A percentile compares a stretch with the other conserved stretches of the same genome.
Evolutionary conservation across 148 eudicot genomes (phyloP).

Genomic region (Arctostaphylos glauca): DNA sequence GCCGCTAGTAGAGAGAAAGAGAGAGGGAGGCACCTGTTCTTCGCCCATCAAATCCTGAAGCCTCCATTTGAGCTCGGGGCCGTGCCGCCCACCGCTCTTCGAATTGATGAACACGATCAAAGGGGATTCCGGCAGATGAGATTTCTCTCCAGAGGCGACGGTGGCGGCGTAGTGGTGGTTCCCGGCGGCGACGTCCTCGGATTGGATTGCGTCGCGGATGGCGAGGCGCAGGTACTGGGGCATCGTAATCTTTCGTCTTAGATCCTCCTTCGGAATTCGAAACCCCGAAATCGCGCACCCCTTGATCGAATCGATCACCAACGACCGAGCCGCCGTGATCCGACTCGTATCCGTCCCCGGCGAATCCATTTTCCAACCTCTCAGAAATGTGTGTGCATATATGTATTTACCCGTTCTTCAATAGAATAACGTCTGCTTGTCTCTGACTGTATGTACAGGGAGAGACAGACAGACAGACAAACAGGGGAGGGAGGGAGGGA

Average conservation of each 20-base stretch:
- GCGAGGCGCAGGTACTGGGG: too few relatives aligned
- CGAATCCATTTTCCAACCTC: too few relatives aligned
- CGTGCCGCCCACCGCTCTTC: conserved; percentile 89
- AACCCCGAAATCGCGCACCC: conserved; percentile 49
- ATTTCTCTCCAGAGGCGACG: conserved; percentile 30
- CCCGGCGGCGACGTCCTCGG: conserved; percentile 38
- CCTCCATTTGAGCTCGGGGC: conserved; percentile 60
- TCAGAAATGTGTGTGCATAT: too few relatives aligned
- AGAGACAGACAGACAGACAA: too few relatives aligned
- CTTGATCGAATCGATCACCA: conserved; percentile 56
- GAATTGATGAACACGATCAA: conserved; percentile 77
- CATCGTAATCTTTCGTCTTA: conserved; percentile 38
- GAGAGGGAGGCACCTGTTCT: conserved; percentile 60
- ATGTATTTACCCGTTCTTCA: too few relatives aligned
- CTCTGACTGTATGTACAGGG: too few relatives aligned
- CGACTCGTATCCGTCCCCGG: conserved; percentile 13
- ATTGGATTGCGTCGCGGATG: conserved; percentile 48
- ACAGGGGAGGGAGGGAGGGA: too few relatives aligned
- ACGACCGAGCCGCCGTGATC: conserved; percentile 45
- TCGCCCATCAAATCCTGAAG: conserved; percentile 75
- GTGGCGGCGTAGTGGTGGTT: conserved; percentile 19
- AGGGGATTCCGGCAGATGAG: conserved; percentile 45
- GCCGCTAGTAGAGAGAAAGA: too few relatives aligned
- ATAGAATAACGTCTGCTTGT: too few relatives aligned
- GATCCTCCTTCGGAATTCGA: conserved; percentile 47